A percentile compares a stretch with the other conserved stretches of the same genome.
Evolutionary conservation across 306 rosid species (phyloP).

Genomic region (Carpinus viminea): DNA sequence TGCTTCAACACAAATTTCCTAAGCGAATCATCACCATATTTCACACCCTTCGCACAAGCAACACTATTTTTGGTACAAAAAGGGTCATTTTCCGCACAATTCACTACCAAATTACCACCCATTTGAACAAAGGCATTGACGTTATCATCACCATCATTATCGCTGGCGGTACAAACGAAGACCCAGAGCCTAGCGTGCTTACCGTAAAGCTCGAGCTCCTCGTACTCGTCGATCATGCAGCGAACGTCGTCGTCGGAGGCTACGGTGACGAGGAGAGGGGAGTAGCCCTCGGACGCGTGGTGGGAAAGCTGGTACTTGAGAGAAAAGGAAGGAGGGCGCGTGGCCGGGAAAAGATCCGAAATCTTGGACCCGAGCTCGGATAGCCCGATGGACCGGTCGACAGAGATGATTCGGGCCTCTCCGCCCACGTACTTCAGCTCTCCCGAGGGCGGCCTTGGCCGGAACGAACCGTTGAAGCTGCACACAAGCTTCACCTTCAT

Average conservation of each 20-base stretch:
- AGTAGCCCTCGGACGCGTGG: too few species aligned
- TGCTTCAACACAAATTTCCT: constrained; percentile 17
- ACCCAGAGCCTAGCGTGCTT: constrained; percentile 29
- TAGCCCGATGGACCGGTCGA: constrained; percentile 19
- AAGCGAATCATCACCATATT: constrained; percentile 11
- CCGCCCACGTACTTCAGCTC: constrained; percentile 32
- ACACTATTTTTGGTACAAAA: neutral
- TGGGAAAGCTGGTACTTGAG: constrained; percentile 22
- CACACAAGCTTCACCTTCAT: constrained; percentile 31
- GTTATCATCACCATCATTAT: neutral
- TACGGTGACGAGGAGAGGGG: too few species aligned
- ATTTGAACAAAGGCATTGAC: neutral
- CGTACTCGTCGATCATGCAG: constrained; percentile 31
- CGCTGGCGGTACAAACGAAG: constrained; percentile 27
- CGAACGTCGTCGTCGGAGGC: constrained; percentile 31
- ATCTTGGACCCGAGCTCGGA: constrained; percentile 29
- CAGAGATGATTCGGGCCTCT: constrained; percentile 32
- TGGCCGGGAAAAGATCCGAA: constrained; percentile 18
- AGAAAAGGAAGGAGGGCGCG: neutral
- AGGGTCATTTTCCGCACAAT: neutral
- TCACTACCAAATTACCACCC: neutral
- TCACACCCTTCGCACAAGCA: neutral
- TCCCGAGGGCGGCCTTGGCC: constrained; percentile 14
- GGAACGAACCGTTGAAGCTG: constrained; percentile 34
- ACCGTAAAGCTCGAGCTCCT: constrained; percentile 13